phyloP scores from a whole-genome alignment of 2,329 filamentous ascomycete genomes.

The Lachnellula cervina region DNA sequence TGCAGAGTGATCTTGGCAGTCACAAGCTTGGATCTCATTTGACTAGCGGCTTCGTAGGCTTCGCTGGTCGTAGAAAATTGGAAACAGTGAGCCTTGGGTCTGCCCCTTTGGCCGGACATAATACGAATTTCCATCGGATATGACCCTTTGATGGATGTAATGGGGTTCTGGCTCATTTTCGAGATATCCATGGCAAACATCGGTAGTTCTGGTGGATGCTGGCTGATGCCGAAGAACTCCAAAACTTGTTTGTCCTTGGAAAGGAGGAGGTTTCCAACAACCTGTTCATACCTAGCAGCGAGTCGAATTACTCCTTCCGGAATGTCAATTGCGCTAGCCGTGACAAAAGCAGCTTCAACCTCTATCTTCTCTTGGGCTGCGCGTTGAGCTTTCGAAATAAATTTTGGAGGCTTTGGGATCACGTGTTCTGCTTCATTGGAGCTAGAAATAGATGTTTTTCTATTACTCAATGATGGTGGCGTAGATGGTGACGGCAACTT shows the following conservation, averaged over 20 bases:
- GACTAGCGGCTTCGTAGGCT: conserved; percentile 17
- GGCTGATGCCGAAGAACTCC: conserved; percentile 18
- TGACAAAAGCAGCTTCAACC: conserved; percentile 2
- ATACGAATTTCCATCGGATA: conserved; percentile 30
- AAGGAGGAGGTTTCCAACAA: conserved; percentile 26
- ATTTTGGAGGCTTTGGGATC: not conserved
- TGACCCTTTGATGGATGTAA: conserved; percentile 24
- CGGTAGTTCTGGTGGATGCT: conserved; percentile 11
- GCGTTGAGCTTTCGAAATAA: not conserved
- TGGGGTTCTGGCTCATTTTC: conserved; percentile 22
- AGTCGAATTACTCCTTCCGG: conserved; percentile 16
- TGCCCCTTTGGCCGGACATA: conserved; percentile 10
- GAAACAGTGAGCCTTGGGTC: conserved; percentile 22
- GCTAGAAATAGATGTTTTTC: no score
- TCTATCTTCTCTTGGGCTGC: not conserved
- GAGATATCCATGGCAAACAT: conserved; percentile 16
- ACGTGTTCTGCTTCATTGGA: no score
- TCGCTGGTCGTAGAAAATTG: conserved; percentile 12
- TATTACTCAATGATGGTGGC: no score
- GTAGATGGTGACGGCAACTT: no score
- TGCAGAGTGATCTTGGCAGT: conserved; percentile 15
- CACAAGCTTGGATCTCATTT: conserved; percentile 27
- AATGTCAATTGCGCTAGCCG: conserved; percentile 14
- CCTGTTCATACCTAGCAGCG: conserved; percentile 17
- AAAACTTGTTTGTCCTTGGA: conserved; percentile 20